Evolutionary conservation across 2,329 filamentous ascomycete genomes (phyloP).

Genomic region (Sclerotinia borealis): DNA sequence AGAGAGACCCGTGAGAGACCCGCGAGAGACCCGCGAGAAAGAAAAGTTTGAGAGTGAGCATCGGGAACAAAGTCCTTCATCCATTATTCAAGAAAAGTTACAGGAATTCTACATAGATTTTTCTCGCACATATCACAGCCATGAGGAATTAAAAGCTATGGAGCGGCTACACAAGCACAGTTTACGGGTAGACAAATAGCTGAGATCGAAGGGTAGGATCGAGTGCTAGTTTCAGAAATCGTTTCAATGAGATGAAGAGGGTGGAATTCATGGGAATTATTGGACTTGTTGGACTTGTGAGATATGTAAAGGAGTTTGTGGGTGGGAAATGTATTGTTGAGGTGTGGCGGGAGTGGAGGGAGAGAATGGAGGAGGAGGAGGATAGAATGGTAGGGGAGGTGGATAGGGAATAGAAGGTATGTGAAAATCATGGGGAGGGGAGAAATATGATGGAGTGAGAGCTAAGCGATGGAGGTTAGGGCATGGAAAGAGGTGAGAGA

Average conservation of each 20-base stretch:
- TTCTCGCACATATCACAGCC: background rate
- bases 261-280: background rate
- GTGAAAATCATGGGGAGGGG: background rate
- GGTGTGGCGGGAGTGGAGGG: background rate
- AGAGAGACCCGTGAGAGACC: too few species aligned
- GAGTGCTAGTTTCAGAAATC: background rate
- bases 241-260: background rate
- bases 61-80: background rate
- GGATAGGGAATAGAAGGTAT: background rate
- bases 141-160: background rate
- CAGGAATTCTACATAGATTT: background rate
- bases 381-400: background rate
- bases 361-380: background rate
- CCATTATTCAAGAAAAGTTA: background rate
- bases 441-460: slow-evolving; percentile 1
- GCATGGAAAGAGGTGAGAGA: too few species aligned
- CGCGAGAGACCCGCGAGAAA: background rate
- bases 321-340: background rate
- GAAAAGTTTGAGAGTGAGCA: background rate
- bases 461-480: too few species aligned
- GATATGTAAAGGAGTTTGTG: background rate
- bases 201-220: too few species aligned
- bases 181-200: too few species aligned
- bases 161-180: too few species aligned
- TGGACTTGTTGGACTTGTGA: too few species aligned